phyloP scores from a whole-genome alignment of 2,329 filamentous ascomycete genomes.

The Aureobasidium leucospermi region DNA sequence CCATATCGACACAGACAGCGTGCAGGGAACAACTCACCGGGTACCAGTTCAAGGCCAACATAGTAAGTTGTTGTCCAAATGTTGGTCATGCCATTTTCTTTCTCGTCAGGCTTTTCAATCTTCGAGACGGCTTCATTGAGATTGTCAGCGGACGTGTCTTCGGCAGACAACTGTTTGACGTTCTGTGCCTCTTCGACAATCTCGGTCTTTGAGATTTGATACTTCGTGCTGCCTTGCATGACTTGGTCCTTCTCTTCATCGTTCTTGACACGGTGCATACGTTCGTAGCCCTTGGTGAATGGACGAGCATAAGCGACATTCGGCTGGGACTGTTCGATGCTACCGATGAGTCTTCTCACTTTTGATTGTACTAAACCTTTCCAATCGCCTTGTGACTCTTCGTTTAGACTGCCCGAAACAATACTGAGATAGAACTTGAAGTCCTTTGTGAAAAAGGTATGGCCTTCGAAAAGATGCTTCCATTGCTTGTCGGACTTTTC shows the following conservation, averaged over 20 bases:
- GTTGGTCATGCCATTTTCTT: constrained; percentile 36
- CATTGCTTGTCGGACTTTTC: constrained; percentile 62
- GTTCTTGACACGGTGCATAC: constrained; percentile 62
- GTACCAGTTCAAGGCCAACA: constrained; percentile 73
- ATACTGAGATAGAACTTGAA: constrained; percentile 96
- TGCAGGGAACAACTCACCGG: constrained; percentile 50
- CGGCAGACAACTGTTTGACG: constrained; percentile 42
- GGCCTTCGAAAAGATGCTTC: constrained; percentile 82
- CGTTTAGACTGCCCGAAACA: constrained; percentile 71
- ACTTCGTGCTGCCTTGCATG: constrained; percentile 54
- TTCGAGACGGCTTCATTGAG: constrained; percentile 30
- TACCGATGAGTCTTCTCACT: constrained; percentile 74
- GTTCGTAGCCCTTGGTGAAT: constrained; percentile 88
- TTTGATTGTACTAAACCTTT: constrained; percentile 91
- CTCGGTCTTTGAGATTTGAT: constrained; percentile 52
- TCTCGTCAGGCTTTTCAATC: constrained; percentile 30
- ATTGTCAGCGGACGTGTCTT: constrained; percentile 33
- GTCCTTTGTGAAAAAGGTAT: constrained; percentile 85
- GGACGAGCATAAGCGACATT: constrained; percentile 75
- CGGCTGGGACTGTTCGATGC: constrained; percentile 70
- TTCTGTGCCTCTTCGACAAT: constrained; percentile 46
- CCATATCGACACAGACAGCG: background rate
- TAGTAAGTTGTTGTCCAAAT: constrained; percentile 92
- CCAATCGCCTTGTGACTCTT: constrained; percentile 81
- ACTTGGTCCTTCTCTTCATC: constrained; percentile 57